Evolutionary conservation across 1,284 basidiomycete species (phyloP), one percentile per base, ranked within the genome.

Genomic region (Meira miltonrushii): DNA sequence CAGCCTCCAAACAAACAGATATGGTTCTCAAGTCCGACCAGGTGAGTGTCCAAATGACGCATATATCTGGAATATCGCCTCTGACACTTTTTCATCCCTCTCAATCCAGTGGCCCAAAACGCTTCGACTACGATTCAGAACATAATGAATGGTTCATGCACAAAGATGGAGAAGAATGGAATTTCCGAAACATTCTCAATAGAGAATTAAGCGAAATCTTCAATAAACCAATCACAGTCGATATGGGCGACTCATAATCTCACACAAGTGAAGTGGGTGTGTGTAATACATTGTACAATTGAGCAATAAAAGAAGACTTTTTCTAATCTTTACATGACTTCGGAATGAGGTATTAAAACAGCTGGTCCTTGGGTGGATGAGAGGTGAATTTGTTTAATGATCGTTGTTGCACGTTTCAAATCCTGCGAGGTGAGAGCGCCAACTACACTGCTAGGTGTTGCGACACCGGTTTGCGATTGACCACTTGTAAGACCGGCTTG

Each of bases 1-100:
- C 94, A 98, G 79, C 94, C 94, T 9, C 94, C 95, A 5, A 97
- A 97, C 78, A 92, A 92, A 80, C 95, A 98, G 79, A 97, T 98
- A 75, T 98, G 94, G 94, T 83, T 98, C 38, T 93, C 90, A 11
- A 94, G 91, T 39, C 94, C 94, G 0, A 65, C 59, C 23, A 72
- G 69, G 72, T 75, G 57, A 11, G 71, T 23, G 11, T 33, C 39
- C 28, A 37, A 21, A 11, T 2, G 3, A 43, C 51, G 4, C 13
- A 12, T 38, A 54, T 12, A 43, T 9, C 23, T 39, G 21, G 3
- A 1, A 23, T 33, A n/a, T n/a, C n/a, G n/a, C 23, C 15, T 13
- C 40, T 25, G 28, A 15, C n/a, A 5, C n/a, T n/a, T 15, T 49
- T 56, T 48, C 19, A 39, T 25, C 11, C 43, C 8, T 19, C 37